Conservation (phyloP, 2,329 filamentous ascomycete species). For the Ilyonectria robusta region DNA sequence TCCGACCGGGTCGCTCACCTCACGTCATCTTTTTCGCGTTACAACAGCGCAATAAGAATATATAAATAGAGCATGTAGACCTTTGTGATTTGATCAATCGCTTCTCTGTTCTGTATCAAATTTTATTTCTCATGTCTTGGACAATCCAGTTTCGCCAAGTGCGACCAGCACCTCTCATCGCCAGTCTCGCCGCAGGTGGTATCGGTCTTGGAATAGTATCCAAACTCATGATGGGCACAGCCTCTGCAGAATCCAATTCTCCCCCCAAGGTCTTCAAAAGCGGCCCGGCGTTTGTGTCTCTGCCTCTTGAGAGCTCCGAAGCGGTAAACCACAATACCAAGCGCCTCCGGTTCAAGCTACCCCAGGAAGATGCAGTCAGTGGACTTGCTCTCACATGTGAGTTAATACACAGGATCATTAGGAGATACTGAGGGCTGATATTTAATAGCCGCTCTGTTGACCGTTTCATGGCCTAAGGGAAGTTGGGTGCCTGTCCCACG, state of each 20-base stretch:
- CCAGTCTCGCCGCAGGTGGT: slow-evolving; percentile 39
- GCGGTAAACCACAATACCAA: slow-evolving; percentile 72
- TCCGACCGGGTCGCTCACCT: slow-evolving; percentile 1
- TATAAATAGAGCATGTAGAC: background rate
- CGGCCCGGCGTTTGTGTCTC: slow-evolving; percentile 59
- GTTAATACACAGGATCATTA: slow-evolving; percentile 24
- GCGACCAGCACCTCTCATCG: slow-evolving; percentile 43
- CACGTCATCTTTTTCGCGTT: background rate
- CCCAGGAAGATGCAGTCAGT: slow-evolving; percentile 60
- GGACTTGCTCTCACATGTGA: slow-evolving; percentile 66
- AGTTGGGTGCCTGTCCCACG: slow-evolving; percentile 71
- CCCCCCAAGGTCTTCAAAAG: slow-evolving; percentile 49
- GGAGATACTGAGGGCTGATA: slow-evolving; percentile 10
- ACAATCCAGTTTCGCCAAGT: slow-evolving; percentile 25
- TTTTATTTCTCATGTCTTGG: slow-evolving; percentile 33
- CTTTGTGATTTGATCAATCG: background rate
- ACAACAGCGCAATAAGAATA: background rate
- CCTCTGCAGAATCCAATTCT: slow-evolving; percentile 36
- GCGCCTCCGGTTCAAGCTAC: slow-evolving; percentile 68
- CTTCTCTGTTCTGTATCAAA: no score
- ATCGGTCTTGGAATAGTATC: slow-evolving; percentile 37
- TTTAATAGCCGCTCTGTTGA: slow-evolving; percentile 67
- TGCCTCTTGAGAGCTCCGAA: slow-evolving; percentile 66
- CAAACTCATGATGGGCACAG: slow-evolving; percentile 40
- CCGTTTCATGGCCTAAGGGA: slow-evolving; percentile 70